Percentiles rank a stretch among this genome's conserved stretches.
Evolutionary conservation across 2,329 filamentous ascomycete genomes (phyloP).

Genomic region (Pseudohalonectria lignicola): DNA sequence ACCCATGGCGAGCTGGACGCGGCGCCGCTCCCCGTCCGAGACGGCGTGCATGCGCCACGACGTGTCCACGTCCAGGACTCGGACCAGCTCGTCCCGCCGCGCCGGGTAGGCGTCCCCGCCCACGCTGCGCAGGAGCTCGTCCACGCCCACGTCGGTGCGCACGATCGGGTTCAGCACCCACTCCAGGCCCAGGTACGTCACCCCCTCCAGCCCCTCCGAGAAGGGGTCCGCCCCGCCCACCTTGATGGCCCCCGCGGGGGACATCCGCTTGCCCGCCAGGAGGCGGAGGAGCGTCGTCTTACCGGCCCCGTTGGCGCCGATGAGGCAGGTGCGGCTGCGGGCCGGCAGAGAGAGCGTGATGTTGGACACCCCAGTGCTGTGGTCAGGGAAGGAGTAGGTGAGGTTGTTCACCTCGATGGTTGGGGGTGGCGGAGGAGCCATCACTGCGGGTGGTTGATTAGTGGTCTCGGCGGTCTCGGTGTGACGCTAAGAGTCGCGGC

Average conservation of each 20-base stretch:
- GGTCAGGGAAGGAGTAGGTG: conserved; percentile 82
- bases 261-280: conserved; percentile 87
- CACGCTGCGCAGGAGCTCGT: conserved; percentile 72
- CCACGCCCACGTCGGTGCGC: conserved; percentile 85
- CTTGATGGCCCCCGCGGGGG: conserved; percentile 61
- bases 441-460: no score
- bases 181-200: conserved; percentile 93
- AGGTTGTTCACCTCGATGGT: conserved; percentile 66
- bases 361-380: conserved; percentile 64
- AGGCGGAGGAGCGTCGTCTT: conserved; percentile 58
- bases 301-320: conserved; percentile 67
- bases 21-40: conserved; percentile 78
- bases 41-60: conserved; percentile 95
- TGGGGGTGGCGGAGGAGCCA: no score
- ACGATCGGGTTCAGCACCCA: conserved; percentile 98
- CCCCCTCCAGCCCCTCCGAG: conserved; percentile 78
- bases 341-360: conserved; percentile 69
- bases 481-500: no score
- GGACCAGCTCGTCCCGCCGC: conserved; percentile 76
- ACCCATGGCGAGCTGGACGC: conserved; percentile 95
- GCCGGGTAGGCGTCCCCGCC: conserved; percentile 76
- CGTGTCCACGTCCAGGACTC: conserved; percentile 84
- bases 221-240: conserved; percentile 87
- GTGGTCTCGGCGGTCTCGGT: no score
- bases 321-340: conserved; percentile 77